These are phyloP conservation scores for Syncephalis fuscata DNA, from an alignment of 371 early-diverging fungal genomes.

Conservation along the genomic window DNA sequence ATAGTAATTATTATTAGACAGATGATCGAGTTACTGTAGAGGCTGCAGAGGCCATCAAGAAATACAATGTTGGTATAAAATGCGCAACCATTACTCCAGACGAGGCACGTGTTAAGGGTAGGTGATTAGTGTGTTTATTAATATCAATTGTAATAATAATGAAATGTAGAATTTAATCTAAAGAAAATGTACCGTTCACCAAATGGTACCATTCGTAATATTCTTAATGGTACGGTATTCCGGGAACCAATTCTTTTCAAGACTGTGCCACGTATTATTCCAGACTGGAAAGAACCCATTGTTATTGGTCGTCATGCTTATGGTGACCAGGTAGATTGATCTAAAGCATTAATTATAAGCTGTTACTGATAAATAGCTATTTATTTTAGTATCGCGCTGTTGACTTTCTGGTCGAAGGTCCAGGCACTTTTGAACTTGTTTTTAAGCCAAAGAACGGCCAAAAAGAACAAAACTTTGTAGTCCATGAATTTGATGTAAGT, in stretches of 20 bases:
- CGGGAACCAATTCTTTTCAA: conserved; percentile 89
- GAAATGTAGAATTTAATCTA: conserved; percentile 64
- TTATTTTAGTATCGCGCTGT: conserved; percentile 71
- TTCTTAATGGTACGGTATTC: conserved; percentile 94
- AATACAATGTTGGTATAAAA: conserved; percentile 96
- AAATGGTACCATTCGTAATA: conserved; percentile 95
- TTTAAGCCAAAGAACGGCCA: conserved; percentile 71
- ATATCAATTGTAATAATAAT: background rate
- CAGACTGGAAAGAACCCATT: conserved; percentile 91
- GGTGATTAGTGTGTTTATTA: background rate
- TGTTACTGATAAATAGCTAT: background rate
- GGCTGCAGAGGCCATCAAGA: conserved; percentile 89
- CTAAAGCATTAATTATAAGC: conserved; percentile 1
- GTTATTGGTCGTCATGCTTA: conserved; percentile 92
- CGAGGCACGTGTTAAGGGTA: conserved; percentile 80
- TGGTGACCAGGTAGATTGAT: conserved; percentile 74
- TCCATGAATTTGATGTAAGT: conserved; percentile 53
- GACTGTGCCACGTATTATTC: conserved; percentile 80
- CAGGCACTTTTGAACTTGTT: conserved; percentile 76
- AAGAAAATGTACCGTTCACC: conserved; percentile 95
- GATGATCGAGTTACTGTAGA: conserved; percentile 91
- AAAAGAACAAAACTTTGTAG: conserved; percentile 35
- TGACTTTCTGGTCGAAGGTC: conserved; percentile 75
- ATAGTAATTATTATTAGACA: conserved; percentile 33
- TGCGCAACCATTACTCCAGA: conserved; percentile 99